Conservation (phyloP, 129 eudicot species). For the Chrysanthemum makinoi region DNA sequence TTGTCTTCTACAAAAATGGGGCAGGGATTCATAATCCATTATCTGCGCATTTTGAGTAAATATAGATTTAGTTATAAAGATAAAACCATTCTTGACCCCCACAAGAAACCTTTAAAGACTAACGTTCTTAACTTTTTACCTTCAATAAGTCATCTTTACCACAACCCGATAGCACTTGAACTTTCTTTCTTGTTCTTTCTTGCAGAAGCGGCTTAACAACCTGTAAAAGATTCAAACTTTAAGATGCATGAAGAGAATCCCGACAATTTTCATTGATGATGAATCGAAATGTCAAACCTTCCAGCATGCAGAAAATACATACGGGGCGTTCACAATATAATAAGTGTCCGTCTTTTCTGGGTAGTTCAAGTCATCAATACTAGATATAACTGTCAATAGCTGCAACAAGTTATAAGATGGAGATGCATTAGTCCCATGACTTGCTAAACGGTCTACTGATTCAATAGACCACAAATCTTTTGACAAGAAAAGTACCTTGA, state of each 20-base stretch:
- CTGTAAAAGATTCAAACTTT: slow-evolving; percentile 44
- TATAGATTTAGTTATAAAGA: not conserved
- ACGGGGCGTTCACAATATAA: slow-evolving; percentile 91
- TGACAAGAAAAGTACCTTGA: slow-evolving; percentile 48
- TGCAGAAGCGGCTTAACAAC: slow-evolving; percentile 91
- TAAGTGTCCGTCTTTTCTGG: slow-evolving; percentile 98
- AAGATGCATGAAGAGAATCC: slow-evolving; percentile 8
- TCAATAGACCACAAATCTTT: too few relatives aligned
- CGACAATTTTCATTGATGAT: not conserved
- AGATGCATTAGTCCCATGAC: too few relatives aligned
- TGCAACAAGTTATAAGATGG: slow-evolving; percentile 30
- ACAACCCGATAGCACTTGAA: slow-evolving; percentile 85
- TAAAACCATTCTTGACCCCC: not conserved
- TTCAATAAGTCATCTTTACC: slow-evolving; percentile 82
- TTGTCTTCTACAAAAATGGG: slow-evolving; percentile 94
- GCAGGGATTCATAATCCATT: slow-evolving; percentile 91
- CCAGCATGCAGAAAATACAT: slow-evolving; percentile 98
- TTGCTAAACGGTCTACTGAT: too few relatives aligned
- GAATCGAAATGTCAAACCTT: slow-evolving; percentile 51
- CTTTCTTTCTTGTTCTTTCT: slow-evolving; percentile 90
- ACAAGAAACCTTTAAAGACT: not conserved
- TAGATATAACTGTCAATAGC: slow-evolving; percentile 82
- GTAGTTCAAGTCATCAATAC: slow-evolving; percentile 93
- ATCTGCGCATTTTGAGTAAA: slow-evolving; percentile 55
- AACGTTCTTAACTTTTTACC: slow-evolving; percentile 67